Base-by-base conservation (phyloP, 208 protist genomes). In the Leishmania gerbilli region DNA sequence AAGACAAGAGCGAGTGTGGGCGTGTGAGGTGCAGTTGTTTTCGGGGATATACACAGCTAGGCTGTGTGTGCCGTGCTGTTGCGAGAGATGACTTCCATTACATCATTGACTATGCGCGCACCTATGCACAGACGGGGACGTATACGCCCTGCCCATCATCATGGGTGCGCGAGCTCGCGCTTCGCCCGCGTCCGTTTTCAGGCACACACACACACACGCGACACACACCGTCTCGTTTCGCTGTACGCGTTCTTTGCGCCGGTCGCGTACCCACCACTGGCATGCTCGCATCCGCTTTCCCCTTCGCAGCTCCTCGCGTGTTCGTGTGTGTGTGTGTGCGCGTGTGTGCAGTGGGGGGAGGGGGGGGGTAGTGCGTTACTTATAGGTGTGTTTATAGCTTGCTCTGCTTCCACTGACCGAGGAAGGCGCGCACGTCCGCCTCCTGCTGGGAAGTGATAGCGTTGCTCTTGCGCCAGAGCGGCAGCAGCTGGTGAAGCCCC, bases 401-500 rank as follows among this genome's bases (percentile, higher is more conserved):
- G 81, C 88, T 92, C 60, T 74, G 51, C 60, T 89, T 83, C 83
- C 83, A 91, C 84, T 94, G 88, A 55, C 75, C 72, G 51, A 97
- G 89, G 79, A 96, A 96, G 56, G 75, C 45, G 58, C 78, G 80
- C 34, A 96, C 91, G 42, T 93, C 79, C 40, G 81, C 56, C 86
- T 89, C 88, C 84, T 97, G 92, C 77, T 89, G 72, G 34, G 80
- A 76, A 0, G 88, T 89, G 65, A 97, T 95, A 42, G 94, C 91
- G 75, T 87, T 87, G 62, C 78, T 55, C 80, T 89, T 72, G 40
- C 84, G 77, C 94, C 94, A 97, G 34, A 96, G 79, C 34, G 92
- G 92, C 37, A 97, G 90, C 71, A 96, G 84, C 74, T 95, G 77
- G 71, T 91, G 93, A 34, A 98, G 90, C 1, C 89, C 91, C 24